Percentiles rank a stretch among this genome's conserved stretches.
These are phyloP conservation scores for Aspergillus tanneri DNA, from an alignment of 2,329 filamentous ascomycete genomes.

Conservation along the genomic window DNA sequence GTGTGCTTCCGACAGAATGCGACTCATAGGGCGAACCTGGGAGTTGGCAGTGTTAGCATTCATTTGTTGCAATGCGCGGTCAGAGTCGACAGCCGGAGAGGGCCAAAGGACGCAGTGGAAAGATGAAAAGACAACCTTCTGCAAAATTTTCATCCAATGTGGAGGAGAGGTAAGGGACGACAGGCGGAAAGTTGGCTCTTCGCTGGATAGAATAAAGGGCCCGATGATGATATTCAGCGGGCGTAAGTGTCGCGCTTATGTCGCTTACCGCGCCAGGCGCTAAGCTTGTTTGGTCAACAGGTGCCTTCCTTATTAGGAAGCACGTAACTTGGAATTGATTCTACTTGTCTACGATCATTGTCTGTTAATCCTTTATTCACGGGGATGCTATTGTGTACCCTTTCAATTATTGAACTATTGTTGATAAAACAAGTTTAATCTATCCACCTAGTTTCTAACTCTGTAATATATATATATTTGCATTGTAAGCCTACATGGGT, in stretches of 20 bases:
- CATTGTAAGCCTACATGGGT: no score
- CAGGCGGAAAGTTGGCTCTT: neutral
- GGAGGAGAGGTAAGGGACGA: constrained; percentile 3
- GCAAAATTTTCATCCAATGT: constrained; percentile 14
- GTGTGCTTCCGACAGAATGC: constrained; percentile 28
- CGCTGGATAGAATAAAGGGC: constrained; percentile 1
- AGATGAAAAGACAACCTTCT: constrained; percentile 4
- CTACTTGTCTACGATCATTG: no score
- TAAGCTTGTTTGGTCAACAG: constrained; percentile 11
- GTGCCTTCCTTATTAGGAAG: neutral
- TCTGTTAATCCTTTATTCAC: no score
- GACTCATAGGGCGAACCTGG: constrained; percentile 33
- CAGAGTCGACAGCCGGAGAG: neutral
- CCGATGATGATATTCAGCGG: constrained; percentile 5
- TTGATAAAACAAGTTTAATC: no score
- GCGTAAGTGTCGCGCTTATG: constrained; percentile 14
- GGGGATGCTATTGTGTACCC: no score
- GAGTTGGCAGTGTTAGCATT: neutral
- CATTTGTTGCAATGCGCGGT: neutral
- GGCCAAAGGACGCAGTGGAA: constrained; percentile 3
- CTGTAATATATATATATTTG: no score
- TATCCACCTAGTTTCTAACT: no score
- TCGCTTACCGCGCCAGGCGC: constrained; percentile 10
- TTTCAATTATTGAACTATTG: no score
- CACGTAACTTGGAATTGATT: no score